Evolutionary conservation across 192 early-diverging fungal species (phyloP).

Genomic region (Dispira parvispora): DNA sequence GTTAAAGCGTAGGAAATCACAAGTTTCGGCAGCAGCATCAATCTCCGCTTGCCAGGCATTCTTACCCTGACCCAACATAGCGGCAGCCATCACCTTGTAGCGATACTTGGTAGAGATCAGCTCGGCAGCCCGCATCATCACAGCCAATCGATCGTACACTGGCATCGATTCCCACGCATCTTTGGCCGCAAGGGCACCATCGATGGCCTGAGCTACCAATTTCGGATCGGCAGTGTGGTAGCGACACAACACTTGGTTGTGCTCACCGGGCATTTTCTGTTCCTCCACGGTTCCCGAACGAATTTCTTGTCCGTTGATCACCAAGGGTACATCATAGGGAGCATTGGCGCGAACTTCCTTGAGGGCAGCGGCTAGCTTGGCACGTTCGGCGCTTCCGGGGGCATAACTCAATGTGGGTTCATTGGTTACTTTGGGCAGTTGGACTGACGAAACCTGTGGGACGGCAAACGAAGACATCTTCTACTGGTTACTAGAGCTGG

Average conservation of each 20-base stretch:
- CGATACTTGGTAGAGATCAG: conserved; percentile 78
- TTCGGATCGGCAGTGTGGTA: conserved; percentile 63
- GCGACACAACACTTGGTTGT: conserved; percentile 57
- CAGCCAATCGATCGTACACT: conserved; percentile 82
- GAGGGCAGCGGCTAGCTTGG: conserved; percentile 58
- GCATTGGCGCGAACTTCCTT: conserved; percentile 47
- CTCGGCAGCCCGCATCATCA: conserved; percentile 98
- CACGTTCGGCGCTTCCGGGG: conserved; percentile 54
- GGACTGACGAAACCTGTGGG: conserved; percentile 59
- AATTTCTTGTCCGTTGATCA: conserved; percentile 79
- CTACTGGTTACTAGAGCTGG: too few relatives aligned
- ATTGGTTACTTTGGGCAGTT: conserved; percentile 65
- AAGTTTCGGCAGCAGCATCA: conserved; percentile 88
- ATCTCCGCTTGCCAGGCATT: conserved; percentile 99
- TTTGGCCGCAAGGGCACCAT: conserved; percentile 69
- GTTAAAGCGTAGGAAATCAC: conserved; percentile 94
- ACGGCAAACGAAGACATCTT: conserved; percentile 28
- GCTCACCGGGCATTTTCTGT: conserved; percentile 74
- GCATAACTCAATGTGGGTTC: conserved; percentile 77
- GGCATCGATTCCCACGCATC: conserved; percentile 82
- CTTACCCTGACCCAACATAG: conserved; percentile 97
- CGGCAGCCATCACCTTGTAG: conserved; percentile 79
- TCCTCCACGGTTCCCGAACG: conserved; percentile 40
- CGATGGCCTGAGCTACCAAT: conserved; percentile 65
- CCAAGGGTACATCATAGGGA: conserved; percentile 59